Evolutionary conservation across 2,329 filamentous ascomycete genomes (phyloP), one percentile per base, ranked within the genome.

Genomic region (Stachybotrys elegans): DNA sequence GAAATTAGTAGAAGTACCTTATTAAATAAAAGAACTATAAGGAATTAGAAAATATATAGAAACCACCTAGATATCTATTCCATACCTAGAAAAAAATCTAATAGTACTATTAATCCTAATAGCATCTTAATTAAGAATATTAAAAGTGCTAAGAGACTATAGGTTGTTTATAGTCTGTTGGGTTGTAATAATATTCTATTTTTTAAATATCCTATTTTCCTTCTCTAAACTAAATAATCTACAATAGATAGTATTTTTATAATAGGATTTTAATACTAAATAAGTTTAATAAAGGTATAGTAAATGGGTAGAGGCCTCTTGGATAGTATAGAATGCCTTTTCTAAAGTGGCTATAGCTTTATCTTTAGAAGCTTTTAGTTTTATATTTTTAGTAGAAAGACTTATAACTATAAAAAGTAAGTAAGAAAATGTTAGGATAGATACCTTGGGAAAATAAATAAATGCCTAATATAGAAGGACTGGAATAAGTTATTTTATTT

Each of bases 401-500:
- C 7, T 9, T 9, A 35, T 35, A 35, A 9, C 7, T 35, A 35
- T 35, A 9, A 35, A 9, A n/a, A 9, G n/a, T 29, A 29, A n/a
- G 25, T 9, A n/a, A 8, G 25, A 7, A 35, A 17, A 16, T 9
- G n/a, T 35, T 35, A 35, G 7, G 7, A 9, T 35, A 35, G 19
- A 35, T 35, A 35, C 19, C 14, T 9, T 8, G 7, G 7, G 7
- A 8, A 9, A 9, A 9, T 35, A 35, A 17, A 35, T 35, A 35
- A 35, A n/a, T 35, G 6, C 7, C 7, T 6, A 9, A 35, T 29
- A 29, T 29, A 29, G 8, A 9, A 29, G n/a, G n/a, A 9, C n/a
- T 29, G n/a, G 19, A 35, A 35, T 35, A 35, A 35, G n/a, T 41
- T 41, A 13, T 27, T 13, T 13, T 41, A 27, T 12, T 29, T 41